Evolutionary conservation across 768 basidiomycete species (phyloP), one percentile per base, ranked within the genome.

Genomic region (Fomitopsis serialis): DNA sequence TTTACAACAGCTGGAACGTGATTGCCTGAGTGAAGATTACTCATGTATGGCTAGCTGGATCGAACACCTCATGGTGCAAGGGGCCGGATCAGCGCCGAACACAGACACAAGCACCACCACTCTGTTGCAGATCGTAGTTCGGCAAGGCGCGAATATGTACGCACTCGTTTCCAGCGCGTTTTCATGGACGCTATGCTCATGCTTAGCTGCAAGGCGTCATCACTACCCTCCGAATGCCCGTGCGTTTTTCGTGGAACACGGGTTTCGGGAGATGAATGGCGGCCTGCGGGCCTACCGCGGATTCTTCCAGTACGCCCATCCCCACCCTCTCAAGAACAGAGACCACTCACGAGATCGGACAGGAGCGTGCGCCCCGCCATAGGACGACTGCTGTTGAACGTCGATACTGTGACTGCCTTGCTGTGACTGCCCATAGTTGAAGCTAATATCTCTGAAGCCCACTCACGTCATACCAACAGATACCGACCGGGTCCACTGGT

Each of bases 291-390:
- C 53, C 1, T 58, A 52, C 50, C 52, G 54, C 2, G 58, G 58
- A 0, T 58, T 50, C 21, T 62, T 59, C 48, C 61, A 62, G 58
- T 62, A 13, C 27, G 55, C 27, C 5, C 42, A 29, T 4, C 19
- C n/a, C 6, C 13, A 40, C 13, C 6, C 5, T 21, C 8, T 10
- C 2, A 3, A 11, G 34, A 4, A 32, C 22, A 35, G 10, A 12
- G 4, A 32, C 29, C 9, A 11, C 36, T 15, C 15, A 40, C 6
- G 6, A 27, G 23, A 21, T 19, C 13, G 19, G 4, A 7, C 32
- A 63, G 62, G 59, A 60, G 59, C 50, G 62, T 63, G 2, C 59
- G 62, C 12, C 62, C 62, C 0, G 52, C 55, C 2, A 21, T 56
- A 4, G 45, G 32, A 1, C 45, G 46, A 13, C 45, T 63, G 0